Conservation (phyloP, 441 rosid genomes). For the Biscutella laevigata region DNA sequence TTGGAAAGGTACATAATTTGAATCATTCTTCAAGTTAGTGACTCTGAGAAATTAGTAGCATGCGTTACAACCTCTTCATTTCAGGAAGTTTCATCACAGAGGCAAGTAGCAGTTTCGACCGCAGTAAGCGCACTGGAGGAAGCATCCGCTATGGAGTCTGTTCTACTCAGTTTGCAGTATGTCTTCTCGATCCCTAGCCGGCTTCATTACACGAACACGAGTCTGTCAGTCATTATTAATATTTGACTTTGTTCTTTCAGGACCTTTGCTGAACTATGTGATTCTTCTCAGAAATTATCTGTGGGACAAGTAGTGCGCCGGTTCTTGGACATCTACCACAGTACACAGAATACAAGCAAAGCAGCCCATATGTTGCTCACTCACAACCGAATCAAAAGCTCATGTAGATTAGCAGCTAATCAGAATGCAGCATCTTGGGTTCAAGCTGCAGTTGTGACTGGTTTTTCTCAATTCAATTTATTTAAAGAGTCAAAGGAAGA, state of each 20-base stretch:
- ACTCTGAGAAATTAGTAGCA: conserved; percentile 6
- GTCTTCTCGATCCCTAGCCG: conserved; percentile 12
- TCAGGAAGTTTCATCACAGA: conserved; percentile 32
- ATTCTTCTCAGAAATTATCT: conserved; percentile 25
- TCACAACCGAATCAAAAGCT: conserved; percentile 15
- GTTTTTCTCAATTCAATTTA: conserved; percentile 34
- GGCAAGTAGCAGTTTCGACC: conserved; percentile 30
- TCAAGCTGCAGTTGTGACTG: conserved; percentile 36
- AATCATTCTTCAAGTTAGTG: background rate
- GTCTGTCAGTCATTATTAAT: background rate
- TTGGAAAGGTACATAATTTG: conserved; percentile 31
- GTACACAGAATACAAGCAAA: conserved; percentile 22
- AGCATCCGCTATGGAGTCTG: conserved; percentile 34
- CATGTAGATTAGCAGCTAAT: conserved; percentile 11
- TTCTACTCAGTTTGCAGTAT: conserved; percentile 34
- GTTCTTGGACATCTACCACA: conserved; percentile 36
- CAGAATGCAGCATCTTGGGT: conserved; percentile 38
- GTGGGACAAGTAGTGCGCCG: conserved; percentile 27
- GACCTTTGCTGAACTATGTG: conserved; percentile 31
- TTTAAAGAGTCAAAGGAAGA: conserved; percentile 26
- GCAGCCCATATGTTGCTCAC: conserved; percentile 24
- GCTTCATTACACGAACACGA: background rate
- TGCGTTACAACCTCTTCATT: conserved; percentile 11
- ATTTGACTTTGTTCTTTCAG: conserved; percentile 20
- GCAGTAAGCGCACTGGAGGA: conserved; percentile 36